phyloP scores from a whole-genome alignment of 2,329 filamentous ascomycete genomes.

The Lecanosticta acicola region DNA sequence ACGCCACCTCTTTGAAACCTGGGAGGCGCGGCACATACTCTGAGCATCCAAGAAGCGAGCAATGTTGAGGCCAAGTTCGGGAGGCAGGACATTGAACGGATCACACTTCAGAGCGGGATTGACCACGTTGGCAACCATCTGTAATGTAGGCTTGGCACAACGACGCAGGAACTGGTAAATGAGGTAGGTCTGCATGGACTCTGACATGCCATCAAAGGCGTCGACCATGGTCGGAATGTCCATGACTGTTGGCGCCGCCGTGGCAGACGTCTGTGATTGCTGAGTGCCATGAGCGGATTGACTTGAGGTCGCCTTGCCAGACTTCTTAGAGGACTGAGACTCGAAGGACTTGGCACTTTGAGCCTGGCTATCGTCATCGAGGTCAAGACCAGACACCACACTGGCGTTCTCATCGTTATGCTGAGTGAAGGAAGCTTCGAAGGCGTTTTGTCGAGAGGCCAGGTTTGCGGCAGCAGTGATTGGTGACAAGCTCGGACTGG shows the following conservation, averaged over 20 bases:
- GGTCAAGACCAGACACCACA: slow-evolving; percentile 30
- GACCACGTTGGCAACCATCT: slow-evolving; percentile 82
- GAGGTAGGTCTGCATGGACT: slow-evolving; percentile 88
- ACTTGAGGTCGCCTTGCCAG: slow-evolving; percentile 6
- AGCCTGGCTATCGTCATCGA: slow-evolving; percentile 28
- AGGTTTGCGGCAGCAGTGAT: slow-evolving; percentile 70
- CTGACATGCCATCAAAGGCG: slow-evolving; percentile 83
- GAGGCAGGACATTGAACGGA: slow-evolving; percentile 75
- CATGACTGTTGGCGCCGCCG: slow-evolving; percentile 46
- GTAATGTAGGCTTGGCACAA: slow-evolving; percentile 80
- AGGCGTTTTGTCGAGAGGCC: slow-evolving; percentile 31
- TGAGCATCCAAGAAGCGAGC: slow-evolving; percentile 78
- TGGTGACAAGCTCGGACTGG: slow-evolving; percentile 89
- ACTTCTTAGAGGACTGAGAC: slow-evolving; percentile 15
- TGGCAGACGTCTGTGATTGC: slow-evolving; percentile 9
- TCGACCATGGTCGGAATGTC: slow-evolving; percentile 84
- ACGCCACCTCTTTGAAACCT: slow-evolving; percentile 92
- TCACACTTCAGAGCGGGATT: slow-evolving; percentile 94
- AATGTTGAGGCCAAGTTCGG: slow-evolving; percentile 82
- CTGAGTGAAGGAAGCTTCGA: slow-evolving; percentile 30
- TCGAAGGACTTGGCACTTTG: slow-evolving; percentile 23
- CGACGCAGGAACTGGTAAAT: slow-evolving; percentile 92
- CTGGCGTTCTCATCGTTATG: slow-evolving; percentile 31
- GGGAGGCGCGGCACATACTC: slow-evolving; percentile 82
- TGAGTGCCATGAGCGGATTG: slow-evolving; percentile 14